phyloP scores from a whole-genome alignment of 179 eudicot genomes.

The Drosera spatulata region DNA sequence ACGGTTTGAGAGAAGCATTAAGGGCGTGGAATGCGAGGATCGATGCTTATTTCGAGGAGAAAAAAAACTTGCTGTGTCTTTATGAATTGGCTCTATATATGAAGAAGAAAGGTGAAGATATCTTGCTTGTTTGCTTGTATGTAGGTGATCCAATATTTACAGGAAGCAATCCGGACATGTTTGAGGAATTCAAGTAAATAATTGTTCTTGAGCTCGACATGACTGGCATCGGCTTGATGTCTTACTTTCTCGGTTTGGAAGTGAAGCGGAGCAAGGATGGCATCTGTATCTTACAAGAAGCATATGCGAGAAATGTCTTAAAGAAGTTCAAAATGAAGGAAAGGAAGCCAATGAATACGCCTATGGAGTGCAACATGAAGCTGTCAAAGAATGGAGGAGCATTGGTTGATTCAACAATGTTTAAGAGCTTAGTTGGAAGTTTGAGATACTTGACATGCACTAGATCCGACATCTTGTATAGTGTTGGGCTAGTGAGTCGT shows the following conservation, averaged over 20 bases:
- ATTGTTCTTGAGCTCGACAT: conserved; percentile 2
- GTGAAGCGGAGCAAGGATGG: too few relatives aligned
- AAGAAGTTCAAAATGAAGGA: background rate
- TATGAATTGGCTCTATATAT: conserved; percentile 1
- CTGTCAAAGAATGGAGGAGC: background rate
- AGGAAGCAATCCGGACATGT: background rate
- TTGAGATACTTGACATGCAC: conserved; percentile 1
- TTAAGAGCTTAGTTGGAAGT: background rate
- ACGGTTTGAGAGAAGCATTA: conserved; percentile 3
- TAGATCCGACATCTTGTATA: background rate
- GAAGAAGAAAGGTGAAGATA: background rate
- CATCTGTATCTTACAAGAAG: too few relatives aligned
- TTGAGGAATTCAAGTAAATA: conserved; percentile 1
- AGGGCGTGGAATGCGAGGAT: conserved; percentile 3
- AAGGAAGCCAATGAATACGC: background rate
- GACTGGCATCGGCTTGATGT: background rate
- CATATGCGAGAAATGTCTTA: background rate
- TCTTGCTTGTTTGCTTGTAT: conserved; percentile 4
- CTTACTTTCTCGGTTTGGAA: too few relatives aligned
- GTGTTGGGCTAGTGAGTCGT: background rate
- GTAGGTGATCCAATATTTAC: conserved; percentile 5
- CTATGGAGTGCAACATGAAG: background rate
- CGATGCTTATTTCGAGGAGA: background rate
- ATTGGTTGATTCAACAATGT: background rate
- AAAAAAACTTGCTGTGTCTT: background rate